Base-by-base conservation (phyloP, 2,329 filamentous ascomycete genomes). In the Fusarium pilosicola region DNA sequence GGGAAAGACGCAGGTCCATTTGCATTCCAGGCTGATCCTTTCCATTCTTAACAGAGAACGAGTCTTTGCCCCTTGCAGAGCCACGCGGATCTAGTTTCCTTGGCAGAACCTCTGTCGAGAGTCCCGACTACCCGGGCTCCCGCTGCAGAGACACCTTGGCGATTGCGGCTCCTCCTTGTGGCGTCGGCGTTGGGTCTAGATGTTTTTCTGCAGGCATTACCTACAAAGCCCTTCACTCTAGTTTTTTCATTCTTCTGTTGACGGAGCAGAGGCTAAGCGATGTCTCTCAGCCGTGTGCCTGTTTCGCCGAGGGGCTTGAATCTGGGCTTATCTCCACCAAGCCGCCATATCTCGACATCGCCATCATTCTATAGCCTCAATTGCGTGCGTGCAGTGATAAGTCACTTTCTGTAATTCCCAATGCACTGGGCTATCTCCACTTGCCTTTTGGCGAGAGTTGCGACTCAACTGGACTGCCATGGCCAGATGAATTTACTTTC, bases 1-100 rank as follows among this genome's bases (percentile, higher is more conserved):
- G 20, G 32, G 15, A 26, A 32, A 22, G 18, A 39, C 22, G 24
- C 39, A 28, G 15, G 28, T 26, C n/a, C 24, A 2, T 44, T 11
- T 22, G 18, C 64, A 66, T 66, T 67, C 62, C 62, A 34, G 32
- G 18, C 30, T 13, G 44, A 66, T 66, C 62, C 12, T 32, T 67
- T 67, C 64, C 51, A 28, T 58, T 44, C 39, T 67, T 22, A 20
- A 46, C 18, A 5, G 18, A 20, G 44, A 34, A 48, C 17, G 17
- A 28, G 55, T n/a, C 44, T 54, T 41, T 26, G 26, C 36, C 57
- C 46, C 36, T 60, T 51, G 18, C 42, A 58, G 41, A 18, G 11
- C 41, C 30, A 39, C 26, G 45, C 42, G 34, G 12, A 20, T 28
- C n/a, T 15, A 10, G 32, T 10, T 22, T 22, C 14, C 54, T 34